Evolutionary conservation across 1,139 yeast genomes (phyloP), one percentile per base, ranked within the genome.

Genomic region (Nadsonia commutata): DNA sequence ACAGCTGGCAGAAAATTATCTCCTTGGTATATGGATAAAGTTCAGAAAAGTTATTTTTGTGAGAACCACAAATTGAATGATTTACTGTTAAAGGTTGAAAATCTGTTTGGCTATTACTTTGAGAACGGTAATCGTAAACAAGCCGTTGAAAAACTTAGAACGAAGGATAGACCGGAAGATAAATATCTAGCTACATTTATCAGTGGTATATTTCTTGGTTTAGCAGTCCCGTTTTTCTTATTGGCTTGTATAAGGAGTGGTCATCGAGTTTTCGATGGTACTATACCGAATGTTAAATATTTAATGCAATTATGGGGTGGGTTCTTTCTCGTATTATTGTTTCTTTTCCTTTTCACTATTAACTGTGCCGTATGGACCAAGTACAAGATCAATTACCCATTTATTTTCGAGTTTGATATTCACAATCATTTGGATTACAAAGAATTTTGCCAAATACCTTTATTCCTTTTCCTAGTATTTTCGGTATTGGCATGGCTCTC

Each of bases 251-350:
- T 27, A 6, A 27, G 33, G 16, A 16, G 33, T 13, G 33, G 33
- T 27, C 33, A 27, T 27, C 33, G 33, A 8, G 46, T 79, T 2
- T 73, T 71, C 46, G 49, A 58, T 2, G 88, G 78, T 0, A 52
- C 78, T 1, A 55, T 61, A 42, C 56, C 55, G 1, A 62, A 62
- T 41, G 53, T 56, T 3, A 64, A 62, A 40, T 79, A 63, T 47
- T 57, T 88, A 46, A 61, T 90, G 40, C 97, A 93, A 55, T 70
- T 90, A 3, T 90, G 95, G 95, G 96, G 80, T 4, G 97, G 97
- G 1, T 85, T 85, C 58, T 74, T 86, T 51, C 56, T 86, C 45
- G 60, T 80, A 4, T 66, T 72, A 38, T 53, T 86, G 17, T 70
- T 80, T 55, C 63, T 78, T 13, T 53, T 80, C 18, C 62, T 85